phyloP scores from a whole-genome alignment of 495 filamentous ascomycete genomes.

The Lasiosphaeria hispida region DNA sequence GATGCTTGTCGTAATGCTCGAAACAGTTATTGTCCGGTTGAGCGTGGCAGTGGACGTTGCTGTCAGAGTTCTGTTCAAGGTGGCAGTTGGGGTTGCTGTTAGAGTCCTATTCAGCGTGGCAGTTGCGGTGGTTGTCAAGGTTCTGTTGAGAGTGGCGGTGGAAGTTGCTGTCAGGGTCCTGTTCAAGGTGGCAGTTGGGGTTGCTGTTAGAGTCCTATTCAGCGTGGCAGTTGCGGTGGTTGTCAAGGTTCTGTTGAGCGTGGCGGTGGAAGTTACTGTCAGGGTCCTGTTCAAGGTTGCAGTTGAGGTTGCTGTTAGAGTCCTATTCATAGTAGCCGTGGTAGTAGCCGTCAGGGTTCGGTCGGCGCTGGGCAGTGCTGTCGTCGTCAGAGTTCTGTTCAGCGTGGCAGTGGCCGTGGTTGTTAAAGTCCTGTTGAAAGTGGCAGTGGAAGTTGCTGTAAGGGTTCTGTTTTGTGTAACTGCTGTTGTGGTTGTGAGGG shows the following conservation, averaged over 20 bases:
- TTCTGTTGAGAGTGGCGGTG: neutral
- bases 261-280: neutral
- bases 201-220: slow-evolving; percentile 1
- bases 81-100: neutral
- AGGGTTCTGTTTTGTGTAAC: neutral
- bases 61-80: neutral
- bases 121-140: neutral
- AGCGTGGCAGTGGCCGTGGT: neutral
- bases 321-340: neutral
- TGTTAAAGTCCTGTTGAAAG: neutral
- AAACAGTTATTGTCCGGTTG: neutral
- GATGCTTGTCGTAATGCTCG: neutral
- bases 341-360: neutral
- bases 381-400: neutral
- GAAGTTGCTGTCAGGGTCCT: neutral
- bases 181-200: neutral
- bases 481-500: neutral
- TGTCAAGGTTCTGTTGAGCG: neutral
- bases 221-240: neutral
- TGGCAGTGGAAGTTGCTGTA: neutral
- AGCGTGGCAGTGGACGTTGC: neutral
- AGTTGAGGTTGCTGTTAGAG: neutral
- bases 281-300: neutral
- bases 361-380: too few species aligned
- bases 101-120: neutral